Base-by-base conservation (phyloP, 2,329 filamentous ascomycete species). In the Colletotrichum phormii region DNA sequence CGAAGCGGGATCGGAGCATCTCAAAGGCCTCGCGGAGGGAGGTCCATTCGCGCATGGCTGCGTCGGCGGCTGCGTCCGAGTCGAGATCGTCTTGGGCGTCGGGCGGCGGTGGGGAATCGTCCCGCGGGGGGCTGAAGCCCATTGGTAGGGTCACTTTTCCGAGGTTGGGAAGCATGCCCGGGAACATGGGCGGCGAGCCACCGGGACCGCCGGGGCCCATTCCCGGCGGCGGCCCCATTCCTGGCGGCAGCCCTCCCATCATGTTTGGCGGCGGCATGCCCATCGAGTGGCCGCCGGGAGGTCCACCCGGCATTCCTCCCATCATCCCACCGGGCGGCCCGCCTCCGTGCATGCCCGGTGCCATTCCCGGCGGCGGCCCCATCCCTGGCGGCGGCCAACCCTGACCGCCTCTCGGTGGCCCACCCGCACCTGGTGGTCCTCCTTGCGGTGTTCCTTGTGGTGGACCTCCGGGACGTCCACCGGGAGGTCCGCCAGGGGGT, bases 41-140 rank as follows among this genome's bases (percentile, higher is more conserved):
- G 68, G 93, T 89, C 93, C 97, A 98, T 82, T 98, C 95, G 46
- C 84, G 83, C 65, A 94, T 82, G 3, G 95, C 95, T n/a, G 88
- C 86, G n/a, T 88, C 85, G 4, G 93, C 94, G 59, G 90, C 90
- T 3, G 86, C 82, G 62, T 92, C 89, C 1, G 94, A 86, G 75
- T 93, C 90, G 6, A 85, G 76, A 6, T 91, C 88, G 26, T 90
- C 87, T 5, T 80, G 80, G 5, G 79, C 79, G 13, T 86, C 86
- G 73, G 79, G 82, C 26, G 82, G 79, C 0, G 87, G 85, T 18
- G 70, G 70, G 0, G 86, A 83, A 5, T 84, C 80, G 18, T 83
- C 82, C 13, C 83, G 81, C 0, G 86, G 86, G 2, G 88, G 87
- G 53, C 84, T 88, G 76, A 91, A 90, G 0, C 89, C 89, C 76